phyloP scores from a whole-genome alignment of 257 asterid species.

The Solanum medicagineum region DNA sequence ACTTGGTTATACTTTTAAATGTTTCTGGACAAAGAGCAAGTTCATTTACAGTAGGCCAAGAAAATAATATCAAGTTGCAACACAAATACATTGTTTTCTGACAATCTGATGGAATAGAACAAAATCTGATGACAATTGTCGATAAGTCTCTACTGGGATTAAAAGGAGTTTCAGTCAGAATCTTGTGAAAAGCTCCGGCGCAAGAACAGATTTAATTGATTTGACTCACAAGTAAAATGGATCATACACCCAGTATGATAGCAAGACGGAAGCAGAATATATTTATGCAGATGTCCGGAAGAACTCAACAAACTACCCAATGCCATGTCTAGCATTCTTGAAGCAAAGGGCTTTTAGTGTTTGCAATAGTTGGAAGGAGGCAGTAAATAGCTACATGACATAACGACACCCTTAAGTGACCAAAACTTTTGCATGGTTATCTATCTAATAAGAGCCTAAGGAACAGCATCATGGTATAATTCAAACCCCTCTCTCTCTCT shows the following conservation, averaged over 20 bases:
- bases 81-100: background rate
- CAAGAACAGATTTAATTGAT: background rate
- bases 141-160: background rate
- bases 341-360: conserved; percentile 43
- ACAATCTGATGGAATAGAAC: background rate
- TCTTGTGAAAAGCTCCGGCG: background rate
- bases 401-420: conserved; percentile 64
- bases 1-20: background rate
- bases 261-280: background rate
- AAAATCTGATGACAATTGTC: background rate
- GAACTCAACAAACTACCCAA: conserved; percentile 45
- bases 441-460: background rate
- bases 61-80: background rate
- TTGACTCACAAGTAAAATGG: background rate
- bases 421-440: conserved; percentile 65
- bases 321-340: conserved; percentile 86
- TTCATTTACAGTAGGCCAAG: background rate
- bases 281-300: background rate
- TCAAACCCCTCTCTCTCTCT: background rate
- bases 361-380: conserved; percentile 45
- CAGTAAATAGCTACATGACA: conserved; percentile 70
- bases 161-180: background rate
- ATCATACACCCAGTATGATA: background rate
- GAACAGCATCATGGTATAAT: background rate
- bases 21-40: background rate